Percentiles rank a stretch among this genome's conserved stretches.
These are phyloP conservation scores for Colletotrichum tofieldiae DNA, from an alignment of 2,329 filamentous ascomycete genomes.

Conservation along the genomic window DNA sequence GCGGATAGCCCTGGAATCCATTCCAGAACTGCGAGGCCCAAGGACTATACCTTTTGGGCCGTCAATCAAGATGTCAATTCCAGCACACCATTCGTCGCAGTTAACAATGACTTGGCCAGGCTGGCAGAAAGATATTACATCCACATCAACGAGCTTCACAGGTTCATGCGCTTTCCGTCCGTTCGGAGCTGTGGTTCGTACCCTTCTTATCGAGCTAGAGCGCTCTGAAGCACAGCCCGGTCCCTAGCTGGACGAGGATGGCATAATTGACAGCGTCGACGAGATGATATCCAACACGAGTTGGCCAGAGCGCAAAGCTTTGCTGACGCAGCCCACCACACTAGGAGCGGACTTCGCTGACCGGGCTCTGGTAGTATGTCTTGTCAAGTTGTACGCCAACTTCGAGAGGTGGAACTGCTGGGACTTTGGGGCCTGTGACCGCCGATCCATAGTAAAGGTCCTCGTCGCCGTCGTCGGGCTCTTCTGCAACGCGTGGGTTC, in stretches of 20 bases:
- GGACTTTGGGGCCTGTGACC: background rate
- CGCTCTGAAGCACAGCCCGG: slow-evolving; percentile 26
- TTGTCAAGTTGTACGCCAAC: slow-evolving; percentile 31
- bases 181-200: slow-evolving; percentile 27
- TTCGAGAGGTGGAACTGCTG: slow-evolving; percentile 26
- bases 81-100: background rate
- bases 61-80: background rate
- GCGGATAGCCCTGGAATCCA: background rate
- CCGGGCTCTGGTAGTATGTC: slow-evolving; percentile 24
- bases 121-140: slow-evolving; percentile 15
- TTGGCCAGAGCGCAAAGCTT: background rate
- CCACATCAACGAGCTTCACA: slow-evolving; percentile 30
- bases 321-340: slow-evolving; percentile 17
- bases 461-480: slow-evolving; percentile 29
- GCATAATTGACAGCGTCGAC: slow-evolving; percentile 1
- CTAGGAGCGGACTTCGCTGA: slow-evolving; percentile 17
- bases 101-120: slow-evolving; percentile 29
- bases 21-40: slow-evolving; percentile 16
- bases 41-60: slow-evolving; percentile 21
- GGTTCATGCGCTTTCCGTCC: slow-evolving; percentile 34
- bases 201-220: slow-evolving; percentile 40
- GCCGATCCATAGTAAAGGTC: background rate
- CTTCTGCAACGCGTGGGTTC: slow-evolving; percentile 35
- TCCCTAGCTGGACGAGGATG: slow-evolving; percentile 8
- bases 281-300: slow-evolving; percentile 12